Percentiles rank a stretch among this genome's conserved stretches.
phyloP scores from a whole-genome alignment of 139 green algal species.

The Chlamydomonas schloesseri region DNA sequence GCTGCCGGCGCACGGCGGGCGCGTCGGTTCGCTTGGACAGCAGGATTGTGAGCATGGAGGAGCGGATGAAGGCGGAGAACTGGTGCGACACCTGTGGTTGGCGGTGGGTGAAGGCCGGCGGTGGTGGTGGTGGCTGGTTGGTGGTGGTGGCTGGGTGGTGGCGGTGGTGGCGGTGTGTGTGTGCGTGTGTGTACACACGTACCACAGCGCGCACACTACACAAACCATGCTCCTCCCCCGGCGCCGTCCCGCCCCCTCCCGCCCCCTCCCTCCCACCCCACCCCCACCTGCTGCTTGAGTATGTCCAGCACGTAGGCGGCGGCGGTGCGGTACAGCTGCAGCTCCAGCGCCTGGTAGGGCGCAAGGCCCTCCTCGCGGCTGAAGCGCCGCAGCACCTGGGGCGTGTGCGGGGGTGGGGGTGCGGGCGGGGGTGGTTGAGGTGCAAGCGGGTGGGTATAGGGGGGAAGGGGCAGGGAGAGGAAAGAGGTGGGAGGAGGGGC shows the following conservation, averaged over 20 bases:
- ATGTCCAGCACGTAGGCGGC: slow-evolving; percentile 74
- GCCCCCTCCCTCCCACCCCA: neutral
- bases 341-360: slow-evolving; percentile 70
- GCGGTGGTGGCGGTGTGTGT: too few relatives aligned
- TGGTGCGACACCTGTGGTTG: slow-evolving; percentile 32
- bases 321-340: slow-evolving; percentile 76
- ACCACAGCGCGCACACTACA: too few relatives aligned
- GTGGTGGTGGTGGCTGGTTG: neutral
- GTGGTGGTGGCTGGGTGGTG: too few relatives aligned
- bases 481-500: too few relatives aligned
- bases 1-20: slow-evolving; percentile 16
- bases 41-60: slow-evolving; percentile 20
- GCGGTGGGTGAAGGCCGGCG: neutral
- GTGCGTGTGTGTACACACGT: too few relatives aligned
- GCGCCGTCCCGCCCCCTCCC: too few relatives aligned
- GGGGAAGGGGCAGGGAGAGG: neutral
- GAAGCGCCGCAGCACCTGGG: slow-evolving; percentile 42
- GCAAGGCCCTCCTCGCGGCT: slow-evolving; percentile 37
- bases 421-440: too few relatives aligned
- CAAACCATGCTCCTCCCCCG: too few relatives aligned
- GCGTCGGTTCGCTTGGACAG: neutral
- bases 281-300: slow-evolving; percentile 32
- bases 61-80: slow-evolving; percentile 42
- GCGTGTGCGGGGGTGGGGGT: too few relatives aligned
- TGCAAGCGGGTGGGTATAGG: neutral